Conservation (phyloP, 1,284 basidiomycete species). For the Fomitopsis palustris region DNA sequence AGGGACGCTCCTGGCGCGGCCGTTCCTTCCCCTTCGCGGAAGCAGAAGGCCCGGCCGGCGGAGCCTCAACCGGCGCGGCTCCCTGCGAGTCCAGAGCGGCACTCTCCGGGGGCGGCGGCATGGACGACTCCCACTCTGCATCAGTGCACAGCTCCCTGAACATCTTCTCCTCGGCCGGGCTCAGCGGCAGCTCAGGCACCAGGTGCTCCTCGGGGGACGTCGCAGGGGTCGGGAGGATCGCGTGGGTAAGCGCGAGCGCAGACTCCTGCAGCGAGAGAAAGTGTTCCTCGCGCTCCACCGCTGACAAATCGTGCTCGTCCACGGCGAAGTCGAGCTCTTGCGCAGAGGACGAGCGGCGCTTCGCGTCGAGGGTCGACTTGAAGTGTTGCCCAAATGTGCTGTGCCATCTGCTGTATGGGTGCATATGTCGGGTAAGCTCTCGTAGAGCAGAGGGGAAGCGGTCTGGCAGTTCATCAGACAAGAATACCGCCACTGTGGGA, state of each 20-base stretch:
- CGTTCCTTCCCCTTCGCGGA: slow-evolving; percentile 8
- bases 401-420: slow-evolving; percentile 41
- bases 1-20: slow-evolving; percentile 22
- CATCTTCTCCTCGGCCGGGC: slow-evolving; percentile 66
- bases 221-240: slow-evolving; percentile 18
- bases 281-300: slow-evolving; percentile 28
- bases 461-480: slow-evolving; percentile 56
- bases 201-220: slow-evolving; percentile 19
- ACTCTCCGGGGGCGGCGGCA: slow-evolving; percentile 6
- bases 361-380: slow-evolving; percentile 43
- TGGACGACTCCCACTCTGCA: slow-evolving; percentile 47
- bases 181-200: slow-evolving; percentile 47
- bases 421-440: slow-evolving; percentile 39
- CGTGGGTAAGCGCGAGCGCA: slow-evolving; percentile 25
- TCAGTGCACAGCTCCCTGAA: slow-evolving; percentile 59
- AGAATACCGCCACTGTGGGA: slow-evolving; percentile 45
- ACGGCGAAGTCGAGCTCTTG: slow-evolving; percentile 23
- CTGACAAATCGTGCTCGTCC: slow-evolving; percentile 21
- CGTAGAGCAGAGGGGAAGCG: slow-evolving; percentile 55
- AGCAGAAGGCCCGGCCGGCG: not conserved
- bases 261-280: slow-evolving; percentile 27
- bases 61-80: slow-evolving; percentile 5
- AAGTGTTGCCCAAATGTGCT: slow-evolving; percentile 58
- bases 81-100: slow-evolving; percentile 1
- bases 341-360: slow-evolving; percentile 24